Percentiles rank a stretch among this genome's conserved stretches.
Evolutionary conservation across 1,284 basidiomycete genomes (phyloP).

Genomic region (Baeospora myosura): DNA sequence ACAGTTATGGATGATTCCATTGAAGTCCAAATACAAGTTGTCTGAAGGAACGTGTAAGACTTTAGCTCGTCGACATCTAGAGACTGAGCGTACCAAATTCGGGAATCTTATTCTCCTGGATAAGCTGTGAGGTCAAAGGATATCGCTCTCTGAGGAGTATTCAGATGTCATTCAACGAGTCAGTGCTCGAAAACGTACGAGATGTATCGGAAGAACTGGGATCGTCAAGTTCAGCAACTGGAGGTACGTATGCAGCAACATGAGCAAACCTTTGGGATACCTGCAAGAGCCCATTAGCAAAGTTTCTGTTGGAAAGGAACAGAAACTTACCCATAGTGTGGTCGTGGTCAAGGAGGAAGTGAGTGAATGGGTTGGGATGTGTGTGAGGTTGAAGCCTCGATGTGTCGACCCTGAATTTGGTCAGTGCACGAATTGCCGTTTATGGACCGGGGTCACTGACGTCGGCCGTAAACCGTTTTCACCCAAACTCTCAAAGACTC

Average conservation of each 20-base stretch:
- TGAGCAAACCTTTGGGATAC: constrained; percentile 42
- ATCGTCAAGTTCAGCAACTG: neutral
- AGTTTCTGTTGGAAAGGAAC: no score
- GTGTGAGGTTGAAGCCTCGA: no score
- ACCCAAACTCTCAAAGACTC: no score
- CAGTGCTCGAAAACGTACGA: constrained; percentile 44
- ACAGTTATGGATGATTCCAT: constrained; percentile 98
- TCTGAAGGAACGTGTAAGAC: constrained; percentile 35
- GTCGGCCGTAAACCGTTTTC: no score
- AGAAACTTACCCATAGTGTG: no score
- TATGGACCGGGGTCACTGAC: no score
- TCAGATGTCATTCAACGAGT: constrained; percentile 10
- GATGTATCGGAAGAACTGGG: constrained; percentile 77
- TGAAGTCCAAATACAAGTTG: constrained; percentile 93
- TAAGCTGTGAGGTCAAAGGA: constrained; percentile 95
- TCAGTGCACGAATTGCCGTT: no score
- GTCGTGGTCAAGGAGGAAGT: no score
- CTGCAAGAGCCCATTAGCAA: no score
- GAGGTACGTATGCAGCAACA: neutral
- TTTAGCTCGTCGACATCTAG: neutral
- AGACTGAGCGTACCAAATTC: constrained; percentile 62
- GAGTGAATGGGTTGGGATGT: no score
- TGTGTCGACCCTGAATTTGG: no score
- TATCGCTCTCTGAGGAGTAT: constrained; percentile 77
- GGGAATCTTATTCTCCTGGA: constrained; percentile 95